A percentile compares a stretch with the other conserved stretches of the same genome.
Evolutionary conservation across 129 eudicot species (phyloP).

Genomic region (Flaveria bidentis): DNA sequence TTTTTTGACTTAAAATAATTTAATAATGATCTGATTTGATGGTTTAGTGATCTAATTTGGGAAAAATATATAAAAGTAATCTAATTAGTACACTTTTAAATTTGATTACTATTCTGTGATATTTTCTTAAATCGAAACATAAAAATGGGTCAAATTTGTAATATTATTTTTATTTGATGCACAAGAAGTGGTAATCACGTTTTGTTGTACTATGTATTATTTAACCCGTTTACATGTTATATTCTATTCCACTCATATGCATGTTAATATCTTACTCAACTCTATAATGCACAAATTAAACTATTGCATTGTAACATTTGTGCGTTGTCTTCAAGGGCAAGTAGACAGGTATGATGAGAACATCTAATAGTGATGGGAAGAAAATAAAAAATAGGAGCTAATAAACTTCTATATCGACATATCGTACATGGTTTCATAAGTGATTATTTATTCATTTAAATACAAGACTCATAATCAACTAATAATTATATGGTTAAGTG

Average conservation of each 20-base stretch:
- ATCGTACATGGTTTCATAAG: background rate
- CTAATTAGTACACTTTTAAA: no score
- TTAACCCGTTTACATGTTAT: background rate
- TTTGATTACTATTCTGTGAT: no score
- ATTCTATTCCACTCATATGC: background rate
- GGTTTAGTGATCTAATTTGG: no score
- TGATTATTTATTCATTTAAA: background rate
- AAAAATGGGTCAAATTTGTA: background rate
- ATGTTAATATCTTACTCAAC: background rate
- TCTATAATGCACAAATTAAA: background rate
- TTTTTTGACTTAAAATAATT: no score
- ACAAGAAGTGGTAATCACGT: background rate
- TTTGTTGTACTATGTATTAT: background rate
- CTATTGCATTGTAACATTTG: background rate
- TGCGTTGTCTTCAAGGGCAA: slow-evolving; percentile 21
- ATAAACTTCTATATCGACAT: background rate
- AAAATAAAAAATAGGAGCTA: background rate
- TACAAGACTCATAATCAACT: background rate
- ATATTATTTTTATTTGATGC: background rate
- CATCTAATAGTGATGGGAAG: background rate
- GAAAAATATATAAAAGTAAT: no score
- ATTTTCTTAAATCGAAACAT: no score
- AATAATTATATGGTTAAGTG: no score
- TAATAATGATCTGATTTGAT: no score
- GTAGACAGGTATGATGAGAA: background rate